A percentile compares a stretch with the other conserved stretches of the same genome.
phyloP scores from a whole-genome alignment of 1,284 basidiomycete species.

The Marasmius oreades region DNA sequence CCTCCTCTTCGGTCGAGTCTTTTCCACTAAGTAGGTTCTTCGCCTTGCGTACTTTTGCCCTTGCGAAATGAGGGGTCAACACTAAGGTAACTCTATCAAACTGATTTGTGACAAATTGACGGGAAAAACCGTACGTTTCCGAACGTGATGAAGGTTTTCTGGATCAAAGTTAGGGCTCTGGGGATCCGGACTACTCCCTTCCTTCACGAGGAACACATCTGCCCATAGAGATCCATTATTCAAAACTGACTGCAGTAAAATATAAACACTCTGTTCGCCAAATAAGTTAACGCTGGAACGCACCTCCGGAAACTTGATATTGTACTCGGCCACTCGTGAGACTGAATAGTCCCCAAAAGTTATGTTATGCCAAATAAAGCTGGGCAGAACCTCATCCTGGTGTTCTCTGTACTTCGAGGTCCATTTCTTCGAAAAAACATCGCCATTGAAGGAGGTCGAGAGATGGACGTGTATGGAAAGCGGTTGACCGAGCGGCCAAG shows the following conservation, averaged over 20 bases:
- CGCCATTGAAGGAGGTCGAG: slow-evolving; percentile 58
- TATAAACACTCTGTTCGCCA: not conserved
- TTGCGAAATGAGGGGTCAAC: slow-evolving; percentile 80
- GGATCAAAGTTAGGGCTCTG: slow-evolving; percentile 47
- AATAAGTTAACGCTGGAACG: slow-evolving; percentile 19
- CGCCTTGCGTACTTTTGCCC: slow-evolving; percentile 71
- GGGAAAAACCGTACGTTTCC: slow-evolving; percentile 62
- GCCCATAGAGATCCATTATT: slow-evolving; percentile 84
- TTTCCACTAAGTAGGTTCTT: slow-evolving; percentile 72
- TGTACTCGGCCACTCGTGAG: slow-evolving; percentile 56
- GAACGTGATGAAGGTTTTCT: slow-evolving; percentile 65
- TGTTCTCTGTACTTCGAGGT: slow-evolving; percentile 44
- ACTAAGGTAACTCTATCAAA: slow-evolving; percentile 42
- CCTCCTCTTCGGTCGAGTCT: slow-evolving; percentile 40
- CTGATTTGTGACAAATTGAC: slow-evolving; percentile 1
- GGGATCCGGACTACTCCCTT: slow-evolving; percentile 65
- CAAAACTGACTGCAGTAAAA: slow-evolving; percentile 57
- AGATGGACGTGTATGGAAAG: slow-evolving; percentile 77
- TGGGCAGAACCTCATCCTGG: slow-evolving; percentile 52
- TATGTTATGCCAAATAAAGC: slow-evolving; percentile 79
- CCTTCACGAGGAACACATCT: slow-evolving; percentile 78
- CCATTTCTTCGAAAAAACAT: slow-evolving; percentile 55
- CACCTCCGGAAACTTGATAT: slow-evolving; percentile 74
- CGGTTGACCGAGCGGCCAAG: slow-evolving; percentile 56
- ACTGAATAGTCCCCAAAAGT: slow-evolving; percentile 83